Base-by-base conservation (phyloP, 192 early-diverging fungal species). In the Coemansia sp. region DNA sequence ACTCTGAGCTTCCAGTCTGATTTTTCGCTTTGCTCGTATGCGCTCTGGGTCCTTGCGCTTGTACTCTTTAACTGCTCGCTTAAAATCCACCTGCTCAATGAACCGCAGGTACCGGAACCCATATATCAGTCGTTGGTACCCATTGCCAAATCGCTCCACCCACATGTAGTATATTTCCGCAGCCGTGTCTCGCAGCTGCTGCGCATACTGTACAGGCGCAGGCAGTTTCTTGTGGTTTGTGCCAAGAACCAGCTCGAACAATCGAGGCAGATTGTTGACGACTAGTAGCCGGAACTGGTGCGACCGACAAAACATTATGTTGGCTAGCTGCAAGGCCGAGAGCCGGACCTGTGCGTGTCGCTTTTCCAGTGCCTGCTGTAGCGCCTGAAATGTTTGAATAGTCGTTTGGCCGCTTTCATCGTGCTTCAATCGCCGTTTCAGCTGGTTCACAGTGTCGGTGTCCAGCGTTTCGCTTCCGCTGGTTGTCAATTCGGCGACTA, bases 231-330 rank as follows among this genome's bases (percentile, higher is more conserved):
- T 62, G 23, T 74, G 71, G 44, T 87, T 82, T 0, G 87, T 79
- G 6, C 88, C 88, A 37, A 86, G 67, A 5, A 81, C 72, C 8
- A 90, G 67, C 25, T 76, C 68, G 34, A 87, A 55, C 21, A 87
- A 76, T 8, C 72, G 64, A n/a, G 84, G 83, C 28, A 86, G 81
- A 25, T 80, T 75, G 2, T 68, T 67, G 1, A 81, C 70, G 0
- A 86, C 55, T 14, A 88, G 66, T 10, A 71, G 58, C 34, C 88
- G 83, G 64, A 90, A 86, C 25, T 67, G 67, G 63, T 90, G 86
- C 12, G 88, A 90, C 4, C 88, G 83, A 10, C 64, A 56, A 58
- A 90, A 90, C 5, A 90, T 67, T 62, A 83, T 82, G 49, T 84
- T 82, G 8, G 87, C 71, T 3, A 79, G 60, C 62, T 87, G 87